phyloP scores from a whole-genome alignment of 139 green algal species.

The Picochlorum sp. region DNA sequence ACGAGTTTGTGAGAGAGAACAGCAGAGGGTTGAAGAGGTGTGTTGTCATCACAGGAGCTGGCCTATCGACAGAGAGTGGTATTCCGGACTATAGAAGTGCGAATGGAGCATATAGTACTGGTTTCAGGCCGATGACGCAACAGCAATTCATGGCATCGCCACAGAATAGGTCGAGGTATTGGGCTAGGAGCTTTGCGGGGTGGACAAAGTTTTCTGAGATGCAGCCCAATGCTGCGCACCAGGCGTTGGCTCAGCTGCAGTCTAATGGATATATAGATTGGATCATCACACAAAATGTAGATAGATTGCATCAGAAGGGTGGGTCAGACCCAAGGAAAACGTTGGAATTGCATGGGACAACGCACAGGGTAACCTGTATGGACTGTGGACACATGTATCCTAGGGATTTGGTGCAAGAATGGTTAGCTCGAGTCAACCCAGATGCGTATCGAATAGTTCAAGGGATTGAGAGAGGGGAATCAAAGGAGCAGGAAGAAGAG shows the following conservation, averaged over 20 bases:
- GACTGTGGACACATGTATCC: constrained; percentile 39
- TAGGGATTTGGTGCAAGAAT: constrained; percentile 47
- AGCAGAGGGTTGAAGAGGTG: not conserved
- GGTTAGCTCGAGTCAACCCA: constrained; percentile 52
- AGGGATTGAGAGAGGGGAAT: no score
- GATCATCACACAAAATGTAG: constrained; percentile 95
- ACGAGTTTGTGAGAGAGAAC: constrained; percentile 4
- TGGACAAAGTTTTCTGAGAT: constrained; percentile 67
- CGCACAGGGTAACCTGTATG: constrained; percentile 72
- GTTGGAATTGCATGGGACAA: constrained; percentile 92
- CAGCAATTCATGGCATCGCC: constrained; percentile 68
- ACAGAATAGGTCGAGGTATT: constrained; percentile 67
- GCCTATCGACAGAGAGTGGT: constrained; percentile 54
- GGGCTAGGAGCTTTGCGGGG: constrained; percentile 75
- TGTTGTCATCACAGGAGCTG: constrained; percentile 42
- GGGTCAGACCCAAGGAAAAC: constrained; percentile 35
- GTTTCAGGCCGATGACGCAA: constrained; percentile 92
- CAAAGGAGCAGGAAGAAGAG: not conserved
- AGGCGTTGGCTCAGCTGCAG: constrained; percentile 55
- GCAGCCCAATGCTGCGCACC: constrained; percentile 63
- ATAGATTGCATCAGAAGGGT: constrained; percentile 76
- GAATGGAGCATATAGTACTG: constrained; percentile 77
- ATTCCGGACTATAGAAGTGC: constrained; percentile 90
- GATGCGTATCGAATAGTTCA: not conserved
- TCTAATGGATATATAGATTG: constrained; percentile 21